Evolutionary conservation across 306 rosid species (phyloP).

Genomic region (Pyrus communis): DNA sequence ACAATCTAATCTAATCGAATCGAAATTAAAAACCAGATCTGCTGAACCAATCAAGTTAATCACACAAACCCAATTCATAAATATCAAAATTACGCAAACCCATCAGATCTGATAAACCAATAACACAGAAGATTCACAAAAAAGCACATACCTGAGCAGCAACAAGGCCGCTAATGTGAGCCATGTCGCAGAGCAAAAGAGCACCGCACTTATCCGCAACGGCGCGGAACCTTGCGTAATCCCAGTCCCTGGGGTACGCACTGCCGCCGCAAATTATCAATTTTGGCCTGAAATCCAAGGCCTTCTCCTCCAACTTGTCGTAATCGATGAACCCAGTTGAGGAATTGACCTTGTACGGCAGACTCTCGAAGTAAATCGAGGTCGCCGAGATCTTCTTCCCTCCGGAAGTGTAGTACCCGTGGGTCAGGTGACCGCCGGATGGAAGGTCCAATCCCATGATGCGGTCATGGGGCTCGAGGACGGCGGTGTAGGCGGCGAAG

Average conservation of each 20-base stretch:
- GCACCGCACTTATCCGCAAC: slow-evolving; percentile 89
- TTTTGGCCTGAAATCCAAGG: slow-evolving; percentile 80
- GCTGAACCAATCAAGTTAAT: background rate
- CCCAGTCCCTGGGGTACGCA: slow-evolving; percentile 94
- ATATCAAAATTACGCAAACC: background rate
- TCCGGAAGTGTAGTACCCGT: slow-evolving; percentile 83
- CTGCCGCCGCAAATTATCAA: slow-evolving; percentile 91
- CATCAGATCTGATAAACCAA: background rate
- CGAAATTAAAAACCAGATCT: slow-evolving; percentile 1
- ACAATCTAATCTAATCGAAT: background rate
- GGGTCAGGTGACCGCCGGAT: slow-evolving; percentile 84
- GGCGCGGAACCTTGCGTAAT: slow-evolving; percentile 46
- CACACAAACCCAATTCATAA: background rate
- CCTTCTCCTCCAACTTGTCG: slow-evolving; percentile 84
- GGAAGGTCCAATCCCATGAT: slow-evolving; percentile 95
- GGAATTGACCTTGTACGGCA: slow-evolving; percentile 76
- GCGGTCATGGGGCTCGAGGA: slow-evolving; percentile 80
- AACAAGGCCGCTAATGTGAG: slow-evolving; percentile 93
- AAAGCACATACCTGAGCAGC: slow-evolving; percentile 63
- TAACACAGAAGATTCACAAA: background rate
- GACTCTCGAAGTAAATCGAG: slow-evolving; percentile 88
- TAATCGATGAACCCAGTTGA: slow-evolving; percentile 63
- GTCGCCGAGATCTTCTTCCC: slow-evolving; percentile 97
- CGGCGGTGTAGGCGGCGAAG: slow-evolving; percentile 94
- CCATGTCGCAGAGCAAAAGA: slow-evolving; percentile 83